phyloP scores from a whole-genome alignment of 805 yeast genomes.

The Kodamaea jinghongensis region DNA sequence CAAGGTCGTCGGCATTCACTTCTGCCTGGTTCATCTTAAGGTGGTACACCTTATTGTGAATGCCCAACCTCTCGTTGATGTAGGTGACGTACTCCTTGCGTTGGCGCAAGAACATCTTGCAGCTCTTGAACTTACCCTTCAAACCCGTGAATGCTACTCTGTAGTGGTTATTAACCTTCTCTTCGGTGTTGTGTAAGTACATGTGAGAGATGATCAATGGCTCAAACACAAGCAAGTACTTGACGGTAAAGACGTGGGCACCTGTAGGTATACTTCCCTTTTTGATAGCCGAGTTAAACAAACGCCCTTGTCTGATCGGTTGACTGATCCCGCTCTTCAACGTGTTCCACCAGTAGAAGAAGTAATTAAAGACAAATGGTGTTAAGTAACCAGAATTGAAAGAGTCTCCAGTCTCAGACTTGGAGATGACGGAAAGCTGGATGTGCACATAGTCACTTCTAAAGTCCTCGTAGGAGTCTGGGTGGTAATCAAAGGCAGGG shows the following conservation, averaged over 20 bases:
- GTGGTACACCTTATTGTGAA: conserved; percentile 40
- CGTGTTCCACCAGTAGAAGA: conserved; percentile 43
- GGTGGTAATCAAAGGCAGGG: conserved; percentile 56
- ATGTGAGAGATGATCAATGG: conserved; percentile 39
- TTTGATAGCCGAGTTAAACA: conserved; percentile 19
- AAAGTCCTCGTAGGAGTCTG: conserved; percentile 77
- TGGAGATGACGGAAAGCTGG: conserved; percentile 38
- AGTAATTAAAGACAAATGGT: conserved; percentile 37
- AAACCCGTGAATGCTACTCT: conserved; percentile 37
- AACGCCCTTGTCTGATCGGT: conserved; percentile 35
- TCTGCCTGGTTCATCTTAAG: conserved; percentile 67
- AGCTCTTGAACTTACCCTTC: conserved; percentile 33
- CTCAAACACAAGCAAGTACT: conserved; percentile 39
- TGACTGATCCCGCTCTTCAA: conserved; percentile 30
- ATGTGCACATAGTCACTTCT: conserved; percentile 78
- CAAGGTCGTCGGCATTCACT: conserved; percentile 65
- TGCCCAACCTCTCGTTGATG: conserved; percentile 36
- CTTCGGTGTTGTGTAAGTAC: conserved; percentile 28
- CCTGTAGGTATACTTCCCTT: conserved; percentile 34
- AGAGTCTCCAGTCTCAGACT: conserved; percentile 27
- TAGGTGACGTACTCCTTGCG: conserved; percentile 34
- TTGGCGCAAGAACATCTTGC: conserved; percentile 41
- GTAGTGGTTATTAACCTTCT: conserved; percentile 19
- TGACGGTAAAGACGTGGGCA: conserved; percentile 38
- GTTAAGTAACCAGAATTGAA: conserved; percentile 38